Evolutionary conservation across 371 early-diverging fungal genomes (phyloP), one percentile per base, ranked within the genome.

Genomic region (Mortierella sp.): DNA sequence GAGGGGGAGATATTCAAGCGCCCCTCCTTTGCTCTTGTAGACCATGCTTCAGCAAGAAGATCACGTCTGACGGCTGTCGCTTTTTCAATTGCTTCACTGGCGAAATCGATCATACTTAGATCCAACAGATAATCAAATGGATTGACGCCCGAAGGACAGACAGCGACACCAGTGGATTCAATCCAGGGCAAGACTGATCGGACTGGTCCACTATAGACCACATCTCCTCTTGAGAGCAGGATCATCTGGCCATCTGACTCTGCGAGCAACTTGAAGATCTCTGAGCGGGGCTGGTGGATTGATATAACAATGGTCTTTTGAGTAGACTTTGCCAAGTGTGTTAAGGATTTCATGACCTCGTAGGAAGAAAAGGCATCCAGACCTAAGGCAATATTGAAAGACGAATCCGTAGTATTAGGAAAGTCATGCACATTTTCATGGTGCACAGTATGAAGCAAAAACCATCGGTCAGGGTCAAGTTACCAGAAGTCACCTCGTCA

Each of bases 261-360:
- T 24, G 76, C 48, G 4, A 76, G 54, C 15, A 76, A 53, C 34
- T 60, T 60, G 53, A 76, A 76, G 44, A 76, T 76, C 34, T 76
- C 76, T 3, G 76, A 69, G 15, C 76, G 76, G 19, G 76, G 76
- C 27, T 76, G 76, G 26, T 76, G 76, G 42, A 69, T 69, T 1
- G 76, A 76, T n/a, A 76, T 69, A n/a, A 76, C 48, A 8, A 76
- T 69, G 12, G 76, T 76, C 76, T 76, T 76, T 50, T 69, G 69
- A 1, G 69, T 43, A 1, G 76, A 69, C 34, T 49, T 60, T 17
- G 76, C 76, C 37, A 76, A 53, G n/a, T 69, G 64, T 5, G 70
- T 69, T 39, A 76, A 61, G 6, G 76, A 64, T 50, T 76, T 76
- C 70, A 76, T 76, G 31, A 76, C 70, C 57, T 76, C 76, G 26